These are phyloP conservation scores for Aspergillus piperis DNA, from an alignment of 2,329 filamentous ascomycete genomes.

Conservation along the genomic window DNA sequence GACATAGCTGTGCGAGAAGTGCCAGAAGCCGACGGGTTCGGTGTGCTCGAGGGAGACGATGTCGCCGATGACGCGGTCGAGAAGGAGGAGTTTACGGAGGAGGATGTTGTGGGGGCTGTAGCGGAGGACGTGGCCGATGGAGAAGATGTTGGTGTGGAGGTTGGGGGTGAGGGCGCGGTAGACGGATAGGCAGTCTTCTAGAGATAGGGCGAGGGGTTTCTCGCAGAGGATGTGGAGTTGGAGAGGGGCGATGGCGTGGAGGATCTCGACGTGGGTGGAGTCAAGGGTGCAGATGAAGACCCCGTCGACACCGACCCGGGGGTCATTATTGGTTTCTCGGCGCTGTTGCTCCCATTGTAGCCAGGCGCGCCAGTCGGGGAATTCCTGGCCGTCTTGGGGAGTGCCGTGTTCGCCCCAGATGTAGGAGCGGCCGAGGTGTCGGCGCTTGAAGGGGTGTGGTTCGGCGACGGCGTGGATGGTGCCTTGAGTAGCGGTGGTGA, in stretches of 20 bases:
- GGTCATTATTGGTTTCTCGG: slow-evolving; percentile 42
- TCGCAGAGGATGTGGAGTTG: slow-evolving; percentile 88
- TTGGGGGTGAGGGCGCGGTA: slow-evolving; percentile 45
- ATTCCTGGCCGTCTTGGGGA: slow-evolving; percentile 65
- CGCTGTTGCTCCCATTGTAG: slow-evolving; percentile 69
- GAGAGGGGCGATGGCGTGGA: slow-evolving; percentile 68
- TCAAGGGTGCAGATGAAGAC: slow-evolving; percentile 78
- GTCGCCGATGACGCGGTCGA: slow-evolving; percentile 77
- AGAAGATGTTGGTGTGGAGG: slow-evolving; percentile 63
- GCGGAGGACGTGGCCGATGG: slow-evolving; percentile 88
- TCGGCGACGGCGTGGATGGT: slow-evolving; percentile 78
- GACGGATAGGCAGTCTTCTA: slow-evolving; percentile 77
- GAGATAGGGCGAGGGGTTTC: slow-evolving; percentile 82
- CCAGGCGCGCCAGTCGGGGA: slow-evolving; percentile 73
- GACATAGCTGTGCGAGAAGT: slow-evolving; percentile 89
- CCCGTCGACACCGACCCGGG: slow-evolving; percentile 59
- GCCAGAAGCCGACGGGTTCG: slow-evolving; percentile 95
- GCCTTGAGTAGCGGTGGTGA: slow-evolving; percentile 65
- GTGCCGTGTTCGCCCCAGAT: slow-evolving; percentile 63
- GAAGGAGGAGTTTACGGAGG: slow-evolving; percentile 73
- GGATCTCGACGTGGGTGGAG: slow-evolving; percentile 81
- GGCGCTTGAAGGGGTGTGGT: slow-evolving; percentile 74
- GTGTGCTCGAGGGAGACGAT: slow-evolving; percentile 85
- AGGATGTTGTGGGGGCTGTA: slow-evolving; percentile 93
- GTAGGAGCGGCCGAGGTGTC: slow-evolving; percentile 67